Conservation (phyloP, 352 stramenopile genomes). For the Plasmopara halstedii region DNA sequence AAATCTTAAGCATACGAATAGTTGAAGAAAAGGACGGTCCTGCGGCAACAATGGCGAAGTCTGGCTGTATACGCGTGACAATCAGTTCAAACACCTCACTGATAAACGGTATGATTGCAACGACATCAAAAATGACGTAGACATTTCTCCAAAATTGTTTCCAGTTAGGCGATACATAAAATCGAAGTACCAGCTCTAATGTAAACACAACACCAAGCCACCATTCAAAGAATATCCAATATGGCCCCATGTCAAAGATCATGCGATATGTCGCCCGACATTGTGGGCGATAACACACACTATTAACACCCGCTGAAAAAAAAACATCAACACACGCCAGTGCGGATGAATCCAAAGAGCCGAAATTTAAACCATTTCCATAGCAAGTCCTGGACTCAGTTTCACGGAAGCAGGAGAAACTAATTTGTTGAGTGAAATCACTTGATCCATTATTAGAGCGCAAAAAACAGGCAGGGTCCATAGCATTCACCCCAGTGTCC, state of each 20-base stretch:
- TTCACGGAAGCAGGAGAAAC: conserved; percentile 33
- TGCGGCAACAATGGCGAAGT: conserved; percentile 56
- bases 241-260: conserved; percentile 52
- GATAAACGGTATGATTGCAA: conserved; percentile 58
- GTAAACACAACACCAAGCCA: conserved; percentile 51
- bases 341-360: conserved; percentile 23
- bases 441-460: conserved; percentile 17
- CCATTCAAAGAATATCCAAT: conserved; percentile 78
- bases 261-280: conserved; percentile 24
- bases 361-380: conserved; percentile 44
- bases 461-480: conserved; percentile 47
- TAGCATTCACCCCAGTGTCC: conserved; percentile 15
- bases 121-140: conserved; percentile 59
- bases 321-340: conserved; percentile 32
- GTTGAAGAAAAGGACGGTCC: conserved; percentile 56
- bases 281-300: conserved; percentile 50
- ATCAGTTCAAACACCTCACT: conserved; percentile 39
- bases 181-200: conserved; percentile 46
- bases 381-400: conserved; percentile 31
- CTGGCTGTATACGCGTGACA: conserved; percentile 22
- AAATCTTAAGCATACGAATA: conserved; percentile 61
- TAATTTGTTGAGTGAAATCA: conserved; percentile 26
- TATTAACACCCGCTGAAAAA: conserved; percentile 5
- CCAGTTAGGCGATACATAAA: conserved; percentile 36
- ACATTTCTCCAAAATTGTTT: conserved; percentile 38